Evolutionary conservation across 129 eudicot genomes (phyloP).

Genomic region (Lactuca saligna): DNA sequence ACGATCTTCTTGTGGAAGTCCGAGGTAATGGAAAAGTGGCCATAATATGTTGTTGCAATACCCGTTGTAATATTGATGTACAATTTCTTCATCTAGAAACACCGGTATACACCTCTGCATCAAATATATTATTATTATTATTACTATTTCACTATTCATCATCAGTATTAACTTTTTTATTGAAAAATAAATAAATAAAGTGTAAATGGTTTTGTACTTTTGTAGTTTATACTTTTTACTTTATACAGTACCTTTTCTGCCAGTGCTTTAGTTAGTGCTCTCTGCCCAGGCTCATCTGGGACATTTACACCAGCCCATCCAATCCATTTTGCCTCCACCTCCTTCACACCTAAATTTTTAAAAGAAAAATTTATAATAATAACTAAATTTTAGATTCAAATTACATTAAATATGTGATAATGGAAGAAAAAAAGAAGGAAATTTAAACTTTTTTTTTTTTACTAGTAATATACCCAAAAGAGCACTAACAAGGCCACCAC

Average conservation of each 20-base stretch:
- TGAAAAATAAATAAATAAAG: background rate
- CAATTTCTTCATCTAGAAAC: constrained; percentile 83
- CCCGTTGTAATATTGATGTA: constrained; percentile 91
- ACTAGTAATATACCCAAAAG: constrained; percentile 57
- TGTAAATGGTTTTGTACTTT: too few species aligned
- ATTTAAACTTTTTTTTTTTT: too few species aligned
- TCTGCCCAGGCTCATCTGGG: constrained; percentile 90
- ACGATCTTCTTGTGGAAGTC: constrained; percentile 94
- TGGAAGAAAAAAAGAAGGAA: constrained; percentile 6
- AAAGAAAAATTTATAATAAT: background rate
- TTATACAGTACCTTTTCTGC: constrained; percentile 69
- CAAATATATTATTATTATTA: background rate
- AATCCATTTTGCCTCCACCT: constrained; percentile 91
- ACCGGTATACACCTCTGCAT: constrained; percentile 95
- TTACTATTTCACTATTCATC: too few species aligned
- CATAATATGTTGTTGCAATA: constrained; percentile 94
- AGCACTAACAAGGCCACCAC: constrained; percentile 89
- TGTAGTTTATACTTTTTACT: background rate
- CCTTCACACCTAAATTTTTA: constrained; percentile 99
- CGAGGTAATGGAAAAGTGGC: constrained; percentile 95
- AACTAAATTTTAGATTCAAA: background rate
- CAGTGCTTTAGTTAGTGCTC: constrained; percentile 71
- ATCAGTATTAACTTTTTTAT: too few species aligned
- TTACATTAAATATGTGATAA: background rate
- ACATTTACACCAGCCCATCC: constrained; percentile 99